Percentiles rank a stretch among this genome's conserved stretches.
Conservation (phyloP, 495 filamentous ascomycete genomes). For the Elaphomyces granulatus region DNA sequence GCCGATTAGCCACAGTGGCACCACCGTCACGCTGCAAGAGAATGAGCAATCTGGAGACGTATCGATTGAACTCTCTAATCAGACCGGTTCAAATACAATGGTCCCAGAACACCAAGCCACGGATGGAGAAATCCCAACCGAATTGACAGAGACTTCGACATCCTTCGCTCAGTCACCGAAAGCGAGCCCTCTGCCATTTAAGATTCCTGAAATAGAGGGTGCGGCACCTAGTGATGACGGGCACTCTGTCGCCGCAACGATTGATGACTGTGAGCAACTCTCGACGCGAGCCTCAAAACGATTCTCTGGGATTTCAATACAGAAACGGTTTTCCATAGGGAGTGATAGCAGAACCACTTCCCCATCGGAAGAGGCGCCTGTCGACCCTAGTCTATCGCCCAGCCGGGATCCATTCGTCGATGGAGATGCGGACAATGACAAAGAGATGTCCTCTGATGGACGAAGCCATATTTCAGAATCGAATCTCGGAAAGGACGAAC, state of each 20-base stretch:
- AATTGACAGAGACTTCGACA: no score
- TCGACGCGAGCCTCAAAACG: constrained; percentile 20
- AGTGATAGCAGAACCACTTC: not conserved
- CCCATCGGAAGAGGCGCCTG: not conserved
- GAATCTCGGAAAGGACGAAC: no score
- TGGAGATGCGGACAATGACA: constrained; percentile 8
- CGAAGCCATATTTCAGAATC: constrained; percentile 1
- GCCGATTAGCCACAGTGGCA: no score
- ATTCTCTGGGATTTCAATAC: constrained; percentile 30
- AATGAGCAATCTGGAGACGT: no score
- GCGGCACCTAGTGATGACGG: constrained; percentile 30
- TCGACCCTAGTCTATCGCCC: not conserved
- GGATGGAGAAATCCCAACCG: no score
- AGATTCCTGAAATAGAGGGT: constrained; percentile 18
- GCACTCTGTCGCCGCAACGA: constrained; percentile 45
- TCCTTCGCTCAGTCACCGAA: no score
- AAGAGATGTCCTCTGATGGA: not conserved
- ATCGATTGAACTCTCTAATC: no score
- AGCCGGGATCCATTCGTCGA: not conserved
- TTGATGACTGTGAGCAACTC: constrained; percentile 33
- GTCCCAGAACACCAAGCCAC: no score
- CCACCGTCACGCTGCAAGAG: no score
- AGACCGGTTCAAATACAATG: no score
- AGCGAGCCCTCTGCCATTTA: no score
- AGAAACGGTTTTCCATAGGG: constrained; percentile 32